A percentile compares a stretch with the other conserved stretches of the same genome.
These are phyloP conservation scores for Curvularia verruculosa DNA, from an alignment of 2,329 filamentous ascomycete species.

Conservation along the genomic window DNA sequence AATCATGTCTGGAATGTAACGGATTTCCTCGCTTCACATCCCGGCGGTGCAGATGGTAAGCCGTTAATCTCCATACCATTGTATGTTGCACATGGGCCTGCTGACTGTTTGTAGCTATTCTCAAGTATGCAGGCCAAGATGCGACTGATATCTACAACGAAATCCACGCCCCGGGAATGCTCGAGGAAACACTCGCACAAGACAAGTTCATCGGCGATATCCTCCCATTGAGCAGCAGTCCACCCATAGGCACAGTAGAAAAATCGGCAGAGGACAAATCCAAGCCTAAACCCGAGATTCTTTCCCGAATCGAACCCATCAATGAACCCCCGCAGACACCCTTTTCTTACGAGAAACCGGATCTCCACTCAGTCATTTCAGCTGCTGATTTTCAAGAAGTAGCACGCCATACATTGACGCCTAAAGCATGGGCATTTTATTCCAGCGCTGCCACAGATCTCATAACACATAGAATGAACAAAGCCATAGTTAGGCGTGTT, in stretches of 20 bases:
- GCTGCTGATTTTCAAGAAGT: conserved; percentile 54
- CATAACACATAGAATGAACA: conserved; percentile 54
- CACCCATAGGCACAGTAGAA: neutral
- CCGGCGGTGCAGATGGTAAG: conserved; percentile 55
- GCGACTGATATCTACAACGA: conserved; percentile 53
- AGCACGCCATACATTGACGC: conserved; percentile 44
- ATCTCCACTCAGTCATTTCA: conserved; percentile 49
- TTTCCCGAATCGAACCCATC: neutral
- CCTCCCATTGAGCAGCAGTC: neutral
- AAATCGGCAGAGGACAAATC: neutral
- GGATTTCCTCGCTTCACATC: conserved; percentile 64
- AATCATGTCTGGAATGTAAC: conserved; percentile 69
- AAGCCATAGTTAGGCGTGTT: conserved; percentile 53
- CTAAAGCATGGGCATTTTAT: conserved; percentile 56
- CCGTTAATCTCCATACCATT: neutral
- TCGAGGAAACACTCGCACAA: conserved; percentile 40
- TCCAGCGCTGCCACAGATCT: conserved; percentile 59
- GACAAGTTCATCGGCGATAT: conserved; percentile 24
- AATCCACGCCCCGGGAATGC: conserved; percentile 56
- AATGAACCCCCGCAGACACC: neutral
- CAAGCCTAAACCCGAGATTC: neutral
- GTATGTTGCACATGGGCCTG: neutral
- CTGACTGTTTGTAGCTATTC: conserved; percentile 17
- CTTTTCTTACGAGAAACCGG: conserved; percentile 41
- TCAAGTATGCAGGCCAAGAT: conserved; percentile 30